phyloP scores from a whole-genome alignment of 2,329 filamentous ascomycete genomes.

The Cercospora sp. region DNA sequence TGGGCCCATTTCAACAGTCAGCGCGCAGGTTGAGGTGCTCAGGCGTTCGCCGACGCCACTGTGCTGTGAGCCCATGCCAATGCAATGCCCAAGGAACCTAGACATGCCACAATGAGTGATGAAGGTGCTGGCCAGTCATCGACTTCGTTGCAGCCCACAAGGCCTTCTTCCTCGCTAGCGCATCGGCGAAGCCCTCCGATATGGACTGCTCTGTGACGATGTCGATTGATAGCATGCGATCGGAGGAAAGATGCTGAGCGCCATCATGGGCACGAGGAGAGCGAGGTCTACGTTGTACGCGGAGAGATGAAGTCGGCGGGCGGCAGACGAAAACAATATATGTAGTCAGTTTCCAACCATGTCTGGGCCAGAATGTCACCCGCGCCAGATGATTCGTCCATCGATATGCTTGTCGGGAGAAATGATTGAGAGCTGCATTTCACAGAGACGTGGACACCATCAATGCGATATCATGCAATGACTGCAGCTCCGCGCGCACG shows the following conservation, averaged over 20 bases:
- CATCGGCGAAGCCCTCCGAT: background rate
- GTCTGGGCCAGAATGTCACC: no score
- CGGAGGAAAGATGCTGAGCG: background rate
- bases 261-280: background rate
- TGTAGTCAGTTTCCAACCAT: no score
- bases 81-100: background rate
- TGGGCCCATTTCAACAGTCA: background rate
- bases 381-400: no score
- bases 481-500: no score
- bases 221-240: background rate
- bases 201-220: background rate
- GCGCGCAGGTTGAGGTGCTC: background rate
- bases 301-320: no score
- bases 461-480: no score
- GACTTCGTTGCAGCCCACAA: background rate
- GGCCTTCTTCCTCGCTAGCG: background rate
- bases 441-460: no score
- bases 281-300: background rate
- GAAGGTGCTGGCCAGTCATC: background rate
- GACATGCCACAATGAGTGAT: background rate
- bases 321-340: no score
- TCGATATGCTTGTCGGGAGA: no score
- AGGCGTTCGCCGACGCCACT: background rate
- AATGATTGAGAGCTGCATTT: no score
- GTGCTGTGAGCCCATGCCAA: background rate